Conservation (phyloP, 352 stramenopile genomes). For the Ophiocytium majus region DNA sequence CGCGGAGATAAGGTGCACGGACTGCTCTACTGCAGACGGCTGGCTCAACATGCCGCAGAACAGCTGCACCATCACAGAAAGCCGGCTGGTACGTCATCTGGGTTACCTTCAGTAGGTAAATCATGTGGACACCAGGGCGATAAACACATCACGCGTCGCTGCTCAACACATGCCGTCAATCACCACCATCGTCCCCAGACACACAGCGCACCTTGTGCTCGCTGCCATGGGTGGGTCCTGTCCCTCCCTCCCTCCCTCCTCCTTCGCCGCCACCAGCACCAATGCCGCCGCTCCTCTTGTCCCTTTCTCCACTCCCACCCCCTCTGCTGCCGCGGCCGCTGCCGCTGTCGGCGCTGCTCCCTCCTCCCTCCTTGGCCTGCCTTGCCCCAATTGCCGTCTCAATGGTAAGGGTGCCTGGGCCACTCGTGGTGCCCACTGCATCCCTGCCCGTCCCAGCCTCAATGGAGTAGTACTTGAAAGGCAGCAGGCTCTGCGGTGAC, state of each 20-base stretch:
- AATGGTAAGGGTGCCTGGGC: constrained; percentile 42
- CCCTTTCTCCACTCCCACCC: neutral
- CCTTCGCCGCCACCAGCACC: neutral
- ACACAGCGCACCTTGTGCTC: too few species aligned
- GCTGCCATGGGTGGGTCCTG: neutral
- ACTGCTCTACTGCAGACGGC: too few species aligned
- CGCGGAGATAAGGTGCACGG: too few species aligned
- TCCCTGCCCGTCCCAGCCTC: constrained; percentile 47
- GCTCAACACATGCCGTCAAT: too few species aligned
- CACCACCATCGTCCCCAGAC: too few species aligned
- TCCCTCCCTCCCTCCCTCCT: neutral
- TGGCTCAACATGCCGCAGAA: too few species aligned
- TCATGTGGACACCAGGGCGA: too few species aligned
- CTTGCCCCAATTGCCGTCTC: constrained; percentile 30
- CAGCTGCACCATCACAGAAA: too few species aligned
- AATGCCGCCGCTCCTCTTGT: neutral
- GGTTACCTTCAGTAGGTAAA: too few species aligned
- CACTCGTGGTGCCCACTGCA: constrained; percentile 43
- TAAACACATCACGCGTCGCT: too few species aligned
- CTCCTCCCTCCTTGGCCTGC: neutral
- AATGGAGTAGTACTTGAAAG: constrained; percentile 47
- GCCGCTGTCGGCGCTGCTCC: constrained; percentile 52
- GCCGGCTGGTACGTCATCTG: too few species aligned
- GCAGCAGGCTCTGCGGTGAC: neutral
- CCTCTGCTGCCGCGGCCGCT: constrained; percentile 35